Evolutionary conservation across 2,329 filamentous ascomycete genomes (phyloP), one percentile per base, ranked within the genome.

Genomic region (Sporothrix brunneoviolacea): DNA sequence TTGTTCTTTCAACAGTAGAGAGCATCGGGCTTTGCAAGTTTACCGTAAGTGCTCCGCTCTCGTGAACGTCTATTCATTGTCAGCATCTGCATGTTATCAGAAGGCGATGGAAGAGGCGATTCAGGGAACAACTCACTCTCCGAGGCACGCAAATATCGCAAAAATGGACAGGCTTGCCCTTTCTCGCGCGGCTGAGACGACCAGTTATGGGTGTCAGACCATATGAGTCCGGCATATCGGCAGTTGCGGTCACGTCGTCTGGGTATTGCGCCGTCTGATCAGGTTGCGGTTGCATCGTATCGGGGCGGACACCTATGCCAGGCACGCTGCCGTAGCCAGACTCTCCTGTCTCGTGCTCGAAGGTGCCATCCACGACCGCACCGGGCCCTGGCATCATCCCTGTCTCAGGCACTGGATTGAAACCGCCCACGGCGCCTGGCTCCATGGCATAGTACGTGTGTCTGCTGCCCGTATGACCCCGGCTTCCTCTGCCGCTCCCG

Each of bases 1-100:
- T 38, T 32, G 12, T 33, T 8, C 12, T 18, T 4, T 28, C n/a
- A n/a, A n/a, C n/a, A n/a, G n/a, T n/a, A n/a, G n/a, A n/a, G 7
- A 7, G 13, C 5, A 27, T 4, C 10, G 16, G 4, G 16, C 18
- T 16, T 13, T 39, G 36, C 13, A 22, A 42, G 30, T 36, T 42
- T 39, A 65, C 58, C 67, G 64, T 54, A 47, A 52, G 49, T 54
- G 41, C 35, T 57, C 54, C 19, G 46, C 39, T 40, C 52, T 42
- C 4, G 35, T 49, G 33, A 45, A 53, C 8, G 32, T 35, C 50
- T 51, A 13, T n/a, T 8, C 15, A 19, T 42, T 68, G 21, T 42
- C 68, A 68, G 24, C n/a, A n/a, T n/a, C n/a, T n/a, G n/a, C n/a
- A n/a, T n/a, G n/a, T n/a, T n/a, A n/a, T n/a, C n/a, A n/a, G n/a